Conservation (phyloP, 495 filamentous ascomycete genomes). For the Aspergillus affinis region DNA sequence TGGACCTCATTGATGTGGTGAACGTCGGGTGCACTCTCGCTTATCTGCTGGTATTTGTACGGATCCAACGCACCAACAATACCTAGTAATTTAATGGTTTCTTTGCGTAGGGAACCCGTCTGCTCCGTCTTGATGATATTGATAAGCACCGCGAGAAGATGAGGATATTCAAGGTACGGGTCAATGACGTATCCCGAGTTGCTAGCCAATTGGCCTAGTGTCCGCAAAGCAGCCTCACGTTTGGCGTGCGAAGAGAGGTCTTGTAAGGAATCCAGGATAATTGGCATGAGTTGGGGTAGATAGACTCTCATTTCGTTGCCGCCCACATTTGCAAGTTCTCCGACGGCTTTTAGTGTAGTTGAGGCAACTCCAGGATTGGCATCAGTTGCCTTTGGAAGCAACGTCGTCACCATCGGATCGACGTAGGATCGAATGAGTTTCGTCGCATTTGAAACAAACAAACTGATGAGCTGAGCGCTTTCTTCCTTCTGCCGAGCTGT, state of each 20-base stretch:
- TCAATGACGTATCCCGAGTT: conserved; percentile 98
- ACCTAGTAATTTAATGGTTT: conserved; percentile 93
- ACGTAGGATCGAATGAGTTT: conserved; percentile 92
- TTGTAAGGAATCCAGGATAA: conserved; percentile 88
- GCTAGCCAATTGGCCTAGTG: conserved; percentile 87
- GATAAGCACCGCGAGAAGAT: conserved; percentile 86
- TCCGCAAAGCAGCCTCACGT: conserved; percentile 85
- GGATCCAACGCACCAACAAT: conserved; percentile 95
- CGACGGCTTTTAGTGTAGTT: conserved; percentile 88
- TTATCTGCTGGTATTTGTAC: conserved; percentile 81
- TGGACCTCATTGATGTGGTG: conserved; percentile 57
- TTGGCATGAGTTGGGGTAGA: conserved; percentile 86
- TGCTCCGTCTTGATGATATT: conserved; percentile 90
- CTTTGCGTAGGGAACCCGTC: conserved; percentile 78
- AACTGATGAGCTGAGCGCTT: conserved; percentile 86
- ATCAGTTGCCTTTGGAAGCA: conserved; percentile 86
- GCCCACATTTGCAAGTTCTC: conserved; percentile 89
- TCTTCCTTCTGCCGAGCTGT: conserved; percentile 92
- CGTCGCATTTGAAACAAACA: conserved; percentile 87
- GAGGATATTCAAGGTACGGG: conserved; percentile 90
- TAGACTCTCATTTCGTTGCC: conserved; percentile 87
- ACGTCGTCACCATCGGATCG: conserved; percentile 85
- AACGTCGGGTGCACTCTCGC: conserved; percentile 47
- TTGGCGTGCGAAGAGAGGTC: conserved; percentile 86
- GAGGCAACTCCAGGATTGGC: conserved; percentile 81